Percentiles rank a stretch among this genome's conserved stretches.
phyloP scores from a whole-genome alignment of 2,329 filamentous ascomycete genomes.

The Xylariaceae sp. region DNA sequence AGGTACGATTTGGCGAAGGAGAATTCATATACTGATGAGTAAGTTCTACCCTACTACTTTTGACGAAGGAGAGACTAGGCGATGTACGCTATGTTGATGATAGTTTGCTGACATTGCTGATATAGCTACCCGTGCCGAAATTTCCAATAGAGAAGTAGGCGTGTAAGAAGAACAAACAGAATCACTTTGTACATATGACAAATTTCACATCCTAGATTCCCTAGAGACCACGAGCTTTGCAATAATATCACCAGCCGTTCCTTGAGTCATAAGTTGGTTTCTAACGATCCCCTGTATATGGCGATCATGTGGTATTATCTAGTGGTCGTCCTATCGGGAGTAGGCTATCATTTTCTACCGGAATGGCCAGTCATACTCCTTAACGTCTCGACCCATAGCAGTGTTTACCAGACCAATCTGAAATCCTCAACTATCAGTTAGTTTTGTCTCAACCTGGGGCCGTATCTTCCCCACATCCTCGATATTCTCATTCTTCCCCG shows the following conservation, averaged over 20 bases:
- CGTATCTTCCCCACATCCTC: slow-evolving; percentile 36
- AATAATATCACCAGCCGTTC: slow-evolving; percentile 4
- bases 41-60: slow-evolving; percentile 47
- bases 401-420: neutral
- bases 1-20: slow-evolving; percentile 70
- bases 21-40: slow-evolving; percentile 74
- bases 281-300: neutral
- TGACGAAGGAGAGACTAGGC: neutral
- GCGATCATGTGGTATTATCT: neutral
- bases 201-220: slow-evolving; percentile 39
- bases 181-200: slow-evolving; percentile 41
- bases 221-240: slow-evolving; percentile 26
- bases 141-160: slow-evolving; percentile 56
- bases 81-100: neutral
- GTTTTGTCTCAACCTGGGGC: slow-evolving; percentile 4
- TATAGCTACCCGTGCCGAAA: slow-evolving; percentile 67
- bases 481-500: slow-evolving; percentile 38
- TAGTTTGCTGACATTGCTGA: slow-evolving; percentile 11
- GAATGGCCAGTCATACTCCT: neutral
- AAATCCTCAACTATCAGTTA: neutral
- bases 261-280: slow-evolving; percentile 1
- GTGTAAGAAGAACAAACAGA: slow-evolving; percentile 19
- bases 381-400: neutral
- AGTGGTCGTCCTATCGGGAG: neutral
- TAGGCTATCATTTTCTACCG: neutral